A percentile compares a stretch with the other conserved stretches of the same genome.
These are phyloP conservation scores for Beauveria sp. DNA, from an alignment of 2,329 filamentous ascomycete genomes.

Conservation along the genomic window DNA sequence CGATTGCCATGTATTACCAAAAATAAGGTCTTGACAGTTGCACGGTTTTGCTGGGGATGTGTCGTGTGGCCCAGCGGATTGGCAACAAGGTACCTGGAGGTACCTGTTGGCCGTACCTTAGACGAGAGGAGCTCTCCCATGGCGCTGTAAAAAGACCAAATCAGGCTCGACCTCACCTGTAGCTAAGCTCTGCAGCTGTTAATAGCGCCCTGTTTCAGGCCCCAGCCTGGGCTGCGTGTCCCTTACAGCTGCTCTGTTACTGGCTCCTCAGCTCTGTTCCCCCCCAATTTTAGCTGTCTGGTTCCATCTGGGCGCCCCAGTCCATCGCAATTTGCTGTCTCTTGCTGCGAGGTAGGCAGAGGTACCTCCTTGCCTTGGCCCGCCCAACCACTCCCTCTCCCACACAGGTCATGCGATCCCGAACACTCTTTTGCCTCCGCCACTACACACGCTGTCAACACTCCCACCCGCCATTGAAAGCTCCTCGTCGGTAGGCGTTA, in stretches of 20 bases:
- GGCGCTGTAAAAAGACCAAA: background rate
- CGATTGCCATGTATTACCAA: background rate
- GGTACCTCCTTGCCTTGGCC: background rate
- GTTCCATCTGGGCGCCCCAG: background rate
- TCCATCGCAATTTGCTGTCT: background rate
- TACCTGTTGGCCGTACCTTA: background rate
- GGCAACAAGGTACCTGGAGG: background rate
- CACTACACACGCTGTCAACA: constrained; percentile 22
- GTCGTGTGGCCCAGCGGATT: background rate
- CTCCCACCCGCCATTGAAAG: constrained; percentile 27
- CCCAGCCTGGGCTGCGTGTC: background rate
- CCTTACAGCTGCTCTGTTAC: background rate
- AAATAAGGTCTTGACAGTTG: background rate
- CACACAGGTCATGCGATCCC: constrained; percentile 31
- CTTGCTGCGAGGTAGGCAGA: background rate
- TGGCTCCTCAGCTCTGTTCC: background rate
- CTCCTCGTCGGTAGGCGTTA: constrained; percentile 39
- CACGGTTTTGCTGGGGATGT: background rate
- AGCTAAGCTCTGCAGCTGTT: background rate
- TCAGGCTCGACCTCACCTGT: background rate
- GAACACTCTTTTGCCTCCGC: constrained; percentile 22
- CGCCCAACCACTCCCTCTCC: constrained; percentile 14
- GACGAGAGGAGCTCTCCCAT: background rate
- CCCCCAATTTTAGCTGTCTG: background rate
- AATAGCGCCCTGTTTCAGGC: background rate